Evolutionary conservation across 495 filamentous ascomycete species (phyloP).

Genomic region (Aspergillus diversus): DNA sequence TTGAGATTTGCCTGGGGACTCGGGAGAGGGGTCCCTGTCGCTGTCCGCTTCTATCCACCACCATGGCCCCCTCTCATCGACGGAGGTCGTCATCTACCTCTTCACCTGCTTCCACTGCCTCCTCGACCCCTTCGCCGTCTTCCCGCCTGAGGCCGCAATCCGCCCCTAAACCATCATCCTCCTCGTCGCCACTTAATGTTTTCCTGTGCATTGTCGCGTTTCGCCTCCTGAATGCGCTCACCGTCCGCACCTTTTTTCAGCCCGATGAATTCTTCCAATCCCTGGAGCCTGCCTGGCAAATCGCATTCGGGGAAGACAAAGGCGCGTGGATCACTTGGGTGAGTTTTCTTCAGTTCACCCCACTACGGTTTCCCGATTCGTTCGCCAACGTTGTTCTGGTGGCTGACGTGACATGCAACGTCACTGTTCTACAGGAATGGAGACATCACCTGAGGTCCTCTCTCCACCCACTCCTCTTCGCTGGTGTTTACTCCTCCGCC

Average conservation of each 20-base stretch:
- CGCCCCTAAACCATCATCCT: constrained; percentile 17
- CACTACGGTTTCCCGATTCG: constrained; percentile 1
- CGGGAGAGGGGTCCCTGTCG: not conserved
- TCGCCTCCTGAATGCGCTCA: constrained; percentile 84
- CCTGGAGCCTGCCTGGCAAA: constrained; percentile 90
- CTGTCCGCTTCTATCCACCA: not conserved
- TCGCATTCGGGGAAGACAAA: constrained; percentile 76
- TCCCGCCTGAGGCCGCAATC: constrained; percentile 19
- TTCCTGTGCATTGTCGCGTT: constrained; percentile 68
- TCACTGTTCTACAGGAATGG: constrained; percentile 77
- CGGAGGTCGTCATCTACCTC: constrained; percentile 6
- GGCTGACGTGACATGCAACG: constrained; percentile 13
- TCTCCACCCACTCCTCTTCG: constrained; percentile 86
- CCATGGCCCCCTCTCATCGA: constrained; percentile 17
- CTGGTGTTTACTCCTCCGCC: constrained; percentile 68
- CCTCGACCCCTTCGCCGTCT: constrained; percentile 5
- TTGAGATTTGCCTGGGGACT: constrained; percentile 1
- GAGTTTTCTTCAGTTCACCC: constrained; percentile 30
- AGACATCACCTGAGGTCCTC: constrained; percentile 85
- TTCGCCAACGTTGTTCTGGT: constrained; percentile 6
- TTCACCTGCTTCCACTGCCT: constrained; percentile 6
- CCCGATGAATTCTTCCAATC: constrained; percentile 99
- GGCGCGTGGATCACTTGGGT: constrained; percentile 98
- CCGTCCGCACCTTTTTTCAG: constrained; percentile 93
- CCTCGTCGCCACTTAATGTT: constrained; percentile 20